Percentiles rank a stretch among this genome's conserved stretches.
These are phyloP conservation scores for Fusarium luffae DNA, from an alignment of 2,329 filamentous ascomycete genomes.

Conservation along the genomic window DNA sequence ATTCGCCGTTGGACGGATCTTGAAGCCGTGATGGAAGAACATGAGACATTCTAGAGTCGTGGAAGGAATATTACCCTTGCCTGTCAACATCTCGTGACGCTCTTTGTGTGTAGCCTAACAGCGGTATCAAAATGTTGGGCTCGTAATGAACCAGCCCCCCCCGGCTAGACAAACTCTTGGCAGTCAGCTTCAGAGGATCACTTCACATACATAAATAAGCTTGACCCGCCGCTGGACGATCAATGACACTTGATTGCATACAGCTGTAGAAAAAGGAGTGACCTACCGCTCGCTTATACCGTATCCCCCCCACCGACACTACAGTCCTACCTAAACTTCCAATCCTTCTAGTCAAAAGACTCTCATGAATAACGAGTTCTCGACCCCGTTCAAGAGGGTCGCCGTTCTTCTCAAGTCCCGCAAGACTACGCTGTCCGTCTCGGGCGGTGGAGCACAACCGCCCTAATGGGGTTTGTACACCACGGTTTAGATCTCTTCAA, in stretches of 20 bases:
- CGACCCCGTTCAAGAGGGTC: conserved; percentile 41
- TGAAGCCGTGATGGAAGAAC: conserved; percentile 15
- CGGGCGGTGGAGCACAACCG: conserved; percentile 41
- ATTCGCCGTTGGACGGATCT: conserved; percentile 30
- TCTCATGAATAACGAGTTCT: conserved; percentile 40
- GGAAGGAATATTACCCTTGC: conserved; percentile 2
- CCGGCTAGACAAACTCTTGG: conserved; percentile 32
- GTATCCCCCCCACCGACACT: neutral
- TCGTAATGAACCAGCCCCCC: conserved; percentile 25
- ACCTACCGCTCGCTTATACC: conserved; percentile 9
- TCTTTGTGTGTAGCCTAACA: conserved; percentile 6
- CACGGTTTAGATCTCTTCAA: conserved; percentile 52
- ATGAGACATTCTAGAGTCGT: conserved; percentile 12
- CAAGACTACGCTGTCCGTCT: conserved; percentile 40
- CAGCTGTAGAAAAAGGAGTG: neutral
- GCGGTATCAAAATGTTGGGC: neutral
- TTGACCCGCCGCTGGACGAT: conserved; percentile 18
- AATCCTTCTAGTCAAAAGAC: conserved; percentile 6
- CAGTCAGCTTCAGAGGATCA: conserved; percentile 21
- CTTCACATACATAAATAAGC: conserved; percentile 35
- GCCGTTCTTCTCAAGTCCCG: conserved; percentile 39
- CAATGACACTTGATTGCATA: conserved; percentile 5
- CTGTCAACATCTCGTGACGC: conserved; percentile 3
- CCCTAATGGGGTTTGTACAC: conserved; percentile 43
- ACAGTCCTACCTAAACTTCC: neutral